These are phyloP conservation scores for Kingdonia uniflora DNA, from an alignment of 164 flowering plant genomes.

Conservation along the genomic window DNA sequence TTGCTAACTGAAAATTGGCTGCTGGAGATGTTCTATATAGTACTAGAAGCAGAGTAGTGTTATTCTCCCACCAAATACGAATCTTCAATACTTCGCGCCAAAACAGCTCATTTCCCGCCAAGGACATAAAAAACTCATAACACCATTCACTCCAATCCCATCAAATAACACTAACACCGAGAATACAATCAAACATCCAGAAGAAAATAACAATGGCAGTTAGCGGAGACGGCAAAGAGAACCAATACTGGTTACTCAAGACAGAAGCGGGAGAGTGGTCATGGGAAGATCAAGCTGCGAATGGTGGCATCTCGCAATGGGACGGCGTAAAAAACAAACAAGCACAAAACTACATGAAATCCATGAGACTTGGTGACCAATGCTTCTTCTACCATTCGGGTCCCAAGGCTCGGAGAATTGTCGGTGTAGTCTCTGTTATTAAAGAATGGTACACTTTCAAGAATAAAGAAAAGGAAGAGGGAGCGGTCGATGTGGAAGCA, in stretches of 20 bases:
- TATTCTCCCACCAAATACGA: too few relatives aligned
- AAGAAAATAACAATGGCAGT: too few relatives aligned
- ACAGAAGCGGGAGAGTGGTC: slow-evolving; percentile 95
- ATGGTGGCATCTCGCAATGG: slow-evolving; percentile 64
- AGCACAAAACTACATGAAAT: slow-evolving; percentile 74
- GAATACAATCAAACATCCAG: too few relatives aligned
- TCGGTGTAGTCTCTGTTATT: slow-evolving; percentile 69
- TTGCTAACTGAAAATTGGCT: too few relatives aligned
- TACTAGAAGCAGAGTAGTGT: too few relatives aligned
- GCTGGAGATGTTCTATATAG: too few relatives aligned
- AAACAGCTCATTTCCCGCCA: too few relatives aligned
- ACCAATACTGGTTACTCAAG: slow-evolving; percentile 59
- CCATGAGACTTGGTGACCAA: slow-evolving; percentile 61
- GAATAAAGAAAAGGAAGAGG: slow-evolving; percentile 23
- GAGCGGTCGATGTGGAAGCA: slow-evolving; percentile 64
- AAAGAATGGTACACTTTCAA: slow-evolving; percentile 50
- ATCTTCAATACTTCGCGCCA: too few relatives aligned
- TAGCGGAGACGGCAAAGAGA: neutral
- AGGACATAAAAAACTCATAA: too few relatives aligned
- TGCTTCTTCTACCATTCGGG: slow-evolving; percentile 99
- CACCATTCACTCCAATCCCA: too few relatives aligned
- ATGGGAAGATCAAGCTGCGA: slow-evolving; percentile 85
- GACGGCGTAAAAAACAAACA: slow-evolving; percentile 94
- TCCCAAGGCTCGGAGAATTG: slow-evolving; percentile 51
- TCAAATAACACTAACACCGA: too few relatives aligned